These are phyloP conservation scores for Ophiostoma perfectum DNA, from an alignment of 2,329 filamentous ascomycete species.

Conservation along the genomic window DNA sequence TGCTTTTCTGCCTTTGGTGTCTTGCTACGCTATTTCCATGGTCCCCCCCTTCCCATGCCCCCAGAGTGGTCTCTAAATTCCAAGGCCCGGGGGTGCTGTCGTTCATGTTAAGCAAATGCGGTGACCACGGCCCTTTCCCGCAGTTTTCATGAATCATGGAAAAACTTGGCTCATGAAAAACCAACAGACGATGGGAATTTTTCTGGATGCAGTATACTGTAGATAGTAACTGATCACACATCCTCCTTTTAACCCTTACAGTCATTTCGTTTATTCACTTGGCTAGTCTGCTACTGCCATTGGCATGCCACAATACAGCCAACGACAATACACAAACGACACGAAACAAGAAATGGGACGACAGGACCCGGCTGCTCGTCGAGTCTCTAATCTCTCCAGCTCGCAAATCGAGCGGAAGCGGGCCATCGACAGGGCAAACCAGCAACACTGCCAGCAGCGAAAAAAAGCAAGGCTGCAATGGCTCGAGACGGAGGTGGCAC, in stretches of 20 bases:
- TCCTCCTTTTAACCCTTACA: neutral
- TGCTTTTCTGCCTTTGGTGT: neutral
- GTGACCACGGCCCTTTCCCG: neutral
- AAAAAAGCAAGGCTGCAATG: slow-evolving; percentile 26
- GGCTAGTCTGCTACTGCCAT: too few relatives aligned
- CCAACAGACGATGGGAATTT: neutral
- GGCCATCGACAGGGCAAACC: slow-evolving; percentile 30
- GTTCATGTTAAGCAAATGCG: neutral
- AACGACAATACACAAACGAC: too few relatives aligned
- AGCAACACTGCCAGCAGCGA: slow-evolving; percentile 29
- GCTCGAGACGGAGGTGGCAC: slow-evolving; percentile 26
- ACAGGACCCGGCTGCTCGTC: slow-evolving; percentile 20
- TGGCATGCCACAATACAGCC: too few relatives aligned
- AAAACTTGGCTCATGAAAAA: neutral
- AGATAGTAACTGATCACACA: too few relatives aligned
- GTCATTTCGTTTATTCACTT: neutral
- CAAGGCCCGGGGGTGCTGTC: neutral
- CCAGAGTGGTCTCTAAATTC: too few relatives aligned
- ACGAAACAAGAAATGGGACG: slow-evolving; percentile 14
- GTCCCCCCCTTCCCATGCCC: neutral
- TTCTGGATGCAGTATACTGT: too few relatives aligned
- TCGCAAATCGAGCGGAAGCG: slow-evolving; percentile 29
- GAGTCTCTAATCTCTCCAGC: slow-evolving; percentile 27
- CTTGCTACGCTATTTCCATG: neutral
- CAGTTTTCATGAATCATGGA: slow-evolving; percentile 9